Evolutionary conservation across 345 rosid genomes (phyloP).

Genomic region (Populus deltoides): DNA sequence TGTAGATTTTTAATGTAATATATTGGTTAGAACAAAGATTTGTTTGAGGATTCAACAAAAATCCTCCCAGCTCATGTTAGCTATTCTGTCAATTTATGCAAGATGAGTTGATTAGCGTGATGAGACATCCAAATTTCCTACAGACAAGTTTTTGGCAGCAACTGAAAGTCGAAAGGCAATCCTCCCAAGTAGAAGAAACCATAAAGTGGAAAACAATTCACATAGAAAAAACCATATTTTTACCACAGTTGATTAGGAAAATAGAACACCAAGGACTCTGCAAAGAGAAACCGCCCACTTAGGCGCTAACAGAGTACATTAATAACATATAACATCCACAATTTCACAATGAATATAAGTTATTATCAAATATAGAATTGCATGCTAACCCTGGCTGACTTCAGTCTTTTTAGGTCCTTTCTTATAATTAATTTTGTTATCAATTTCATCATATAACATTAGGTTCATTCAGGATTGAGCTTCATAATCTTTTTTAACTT

Average conservation of each 20-base stretch:
- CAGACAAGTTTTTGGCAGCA: too few relatives aligned
- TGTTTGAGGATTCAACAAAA: not conserved
- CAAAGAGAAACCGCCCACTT: not conserved
- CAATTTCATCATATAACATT: too few relatives aligned
- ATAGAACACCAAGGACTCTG: not conserved
- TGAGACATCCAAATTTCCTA: not conserved
- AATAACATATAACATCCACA: constrained; percentile 5
- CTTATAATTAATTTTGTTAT: too few relatives aligned
- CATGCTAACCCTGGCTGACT: not conserved
- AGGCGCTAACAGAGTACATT: not conserved
- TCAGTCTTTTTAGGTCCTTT: too few relatives aligned
- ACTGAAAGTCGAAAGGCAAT: not conserved
- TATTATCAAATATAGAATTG: not conserved
- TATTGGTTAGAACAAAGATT: too few relatives aligned
- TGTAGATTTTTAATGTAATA: too few relatives aligned
- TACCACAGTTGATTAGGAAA: constrained; percentile 8
- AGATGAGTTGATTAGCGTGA: not conserved
- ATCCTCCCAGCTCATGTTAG: not conserved
- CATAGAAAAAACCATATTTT: not conserved
- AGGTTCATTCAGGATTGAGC: too few relatives aligned
- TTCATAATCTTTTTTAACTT: too few relatives aligned
- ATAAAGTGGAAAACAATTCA: not conserved
- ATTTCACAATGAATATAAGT: not conserved
- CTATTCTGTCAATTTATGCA: not conserved
- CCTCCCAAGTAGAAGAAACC: not conserved